phyloP scores from a whole-genome alignment of 805 yeast species.

The Suhomyces pyralidae region DNA sequence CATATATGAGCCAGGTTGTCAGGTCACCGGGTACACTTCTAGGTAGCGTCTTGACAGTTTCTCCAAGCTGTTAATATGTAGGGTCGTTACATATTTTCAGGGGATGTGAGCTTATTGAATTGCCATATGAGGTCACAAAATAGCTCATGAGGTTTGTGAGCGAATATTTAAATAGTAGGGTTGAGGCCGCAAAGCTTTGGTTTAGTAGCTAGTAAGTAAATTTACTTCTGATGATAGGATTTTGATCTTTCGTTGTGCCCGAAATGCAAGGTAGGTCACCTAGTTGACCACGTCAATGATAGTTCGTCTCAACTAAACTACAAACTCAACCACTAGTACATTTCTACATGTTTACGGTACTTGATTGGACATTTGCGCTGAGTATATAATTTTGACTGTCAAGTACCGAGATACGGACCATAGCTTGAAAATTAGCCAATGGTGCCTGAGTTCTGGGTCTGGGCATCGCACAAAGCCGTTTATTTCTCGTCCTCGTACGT shows the following conservation, averaged over 20 bases:
- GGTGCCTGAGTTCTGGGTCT: neutral
- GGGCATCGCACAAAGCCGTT: neutral
- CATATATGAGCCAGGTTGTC: neutral
- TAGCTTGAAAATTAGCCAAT: neutral
- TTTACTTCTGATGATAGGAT: neutral
- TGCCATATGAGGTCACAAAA: neutral
- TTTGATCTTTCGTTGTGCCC: neutral
- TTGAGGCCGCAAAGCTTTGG: too few species aligned
- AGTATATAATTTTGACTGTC: neutral
- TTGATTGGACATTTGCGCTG: neutral
- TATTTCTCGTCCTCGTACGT: neutral
- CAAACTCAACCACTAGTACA: neutral
- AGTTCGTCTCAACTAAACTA: neutral
- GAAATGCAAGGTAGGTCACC: neutral
- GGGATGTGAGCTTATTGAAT: neutral
- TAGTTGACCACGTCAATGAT: neutral
- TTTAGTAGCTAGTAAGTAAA: neutral
- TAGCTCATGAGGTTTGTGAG: neutral
- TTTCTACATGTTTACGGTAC: neutral
- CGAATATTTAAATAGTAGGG: neutral
- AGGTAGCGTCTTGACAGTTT: neutral
- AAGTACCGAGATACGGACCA: neutral
- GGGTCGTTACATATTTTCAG: neutral
- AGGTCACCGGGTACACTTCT: neutral
- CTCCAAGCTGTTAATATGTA: neutral